Evolutionary conservation across 495 filamentous ascomycete species (phyloP), one percentile per base, ranked within the genome.

Genomic region (Aspergillus indologenus): DNA sequence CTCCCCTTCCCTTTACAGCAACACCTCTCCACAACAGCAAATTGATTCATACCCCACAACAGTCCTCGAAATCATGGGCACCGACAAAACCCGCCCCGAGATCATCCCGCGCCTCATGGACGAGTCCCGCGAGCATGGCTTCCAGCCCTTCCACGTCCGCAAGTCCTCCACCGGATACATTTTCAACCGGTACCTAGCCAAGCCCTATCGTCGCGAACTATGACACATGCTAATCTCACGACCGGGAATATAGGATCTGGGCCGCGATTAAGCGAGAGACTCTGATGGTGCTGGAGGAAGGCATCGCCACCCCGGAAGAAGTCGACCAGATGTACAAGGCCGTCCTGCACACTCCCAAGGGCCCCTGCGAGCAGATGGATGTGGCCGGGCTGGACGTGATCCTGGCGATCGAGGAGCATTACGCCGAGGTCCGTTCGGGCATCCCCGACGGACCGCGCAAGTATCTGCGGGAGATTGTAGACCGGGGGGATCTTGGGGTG

Each of bases 61-160:
- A 73, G 74, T 70, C 1, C 71, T 77, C 53, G 74, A 77, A 54
- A 68, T 77, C 18, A 77, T 77, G 74, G 72, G 72, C n/a, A 57
- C 61, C 49, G 49, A 64, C 2, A 45, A 69, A 19, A 75, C 69
- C 17, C 53, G 69, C n/a, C 66, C 67, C 0, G 18, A 49, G 5
- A 57, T 73, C 17, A 68, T 77, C 31, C 43, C 65, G 0, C 54
- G 62, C 0, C 52, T 77, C 9, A 42, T 73, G 47, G 50, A 61
- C 7, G 57, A 68, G 57, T 68, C 63, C 50, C 58, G 60, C 54
- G 49, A 59, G 3, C 72, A 77, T 43, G 72, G 74, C 0, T 77
- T 77, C 64, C 61, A 53, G 0, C 74, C 74, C 11, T 77, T 73
- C 53, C 71, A 71, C 47, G 74, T 77, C 0, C 63, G 61, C 23